Base-by-base conservation (phyloP, 1,284 basidiomycete species). In the Austroboletus novae-zelandiae region DNA sequence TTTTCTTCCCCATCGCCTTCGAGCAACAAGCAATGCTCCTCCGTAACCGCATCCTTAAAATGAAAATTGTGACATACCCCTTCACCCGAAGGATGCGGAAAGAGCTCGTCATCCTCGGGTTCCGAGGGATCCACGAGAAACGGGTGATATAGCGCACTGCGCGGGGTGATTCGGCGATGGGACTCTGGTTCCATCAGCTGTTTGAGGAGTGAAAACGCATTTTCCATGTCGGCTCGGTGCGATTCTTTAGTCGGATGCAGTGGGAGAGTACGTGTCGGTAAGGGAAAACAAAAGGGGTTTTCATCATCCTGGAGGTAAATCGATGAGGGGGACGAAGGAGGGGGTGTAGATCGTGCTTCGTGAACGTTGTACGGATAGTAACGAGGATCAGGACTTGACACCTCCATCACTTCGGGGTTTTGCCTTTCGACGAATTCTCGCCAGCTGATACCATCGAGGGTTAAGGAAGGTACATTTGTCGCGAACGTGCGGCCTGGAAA, bases 401-500 rank as follows among this genome's bases (percentile, higher is more conserved):
- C 81, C 7, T 75, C 76, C 59, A 80, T 80, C 23, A 95, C 69
- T 37, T 81, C 72, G 1, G 90, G 91, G 60, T 95, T 95, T 52
- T 91, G 81, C 43, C 73, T 79, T 57, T 85, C 78, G 40, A 94
- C 84, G 52, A 96, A 84, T 9, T 83, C 78, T 27, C 73, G 72
- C 80, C 95, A 87, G 35, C 82, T 69, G 14, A 81, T 79, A 36
- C 88, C 86, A 1, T 86, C 77, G 32, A 74, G 66, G 11, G 83
- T 79, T 18, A 94, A 71, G 5, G 85, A 77, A 4, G 93, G 91
- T 0, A 97, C 78, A 61, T 97, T 97, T 18, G 89, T 89, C 13
- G 86, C 75, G 58, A 97, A 89, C 2, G 86, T 87, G 29, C 94
- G 88, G 66, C 89, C 94, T 97, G 57, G 27, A 42, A 46, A 44